Conservation (phyloP, 2,329 filamentous ascomycete species). For the Arthroderma uncinatum region DNA sequence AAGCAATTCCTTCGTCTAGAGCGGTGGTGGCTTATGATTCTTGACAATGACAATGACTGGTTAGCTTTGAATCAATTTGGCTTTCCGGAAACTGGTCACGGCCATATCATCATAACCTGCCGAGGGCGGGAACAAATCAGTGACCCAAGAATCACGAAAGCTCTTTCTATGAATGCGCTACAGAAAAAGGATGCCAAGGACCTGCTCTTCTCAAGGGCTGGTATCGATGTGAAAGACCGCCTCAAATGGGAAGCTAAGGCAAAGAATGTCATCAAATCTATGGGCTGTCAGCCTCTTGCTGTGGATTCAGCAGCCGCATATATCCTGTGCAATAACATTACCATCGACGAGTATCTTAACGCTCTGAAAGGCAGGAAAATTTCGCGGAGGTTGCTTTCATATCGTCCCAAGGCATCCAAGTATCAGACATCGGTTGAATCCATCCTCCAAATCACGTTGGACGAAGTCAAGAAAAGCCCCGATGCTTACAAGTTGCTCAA, state of each 20-base stretch:
- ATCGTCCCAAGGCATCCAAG: conserved; percentile 1
- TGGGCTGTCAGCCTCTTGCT: conserved; percentile 5
- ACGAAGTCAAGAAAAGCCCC: conserved; percentile 6
- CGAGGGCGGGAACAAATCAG: neutral
- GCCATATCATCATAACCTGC: conserved; percentile 6
- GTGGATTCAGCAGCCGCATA: conserved; percentile 8
- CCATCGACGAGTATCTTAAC: conserved; percentile 1
- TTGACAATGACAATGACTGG: conserved; percentile 7
- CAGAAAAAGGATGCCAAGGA: neutral
- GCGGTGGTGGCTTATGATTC: conserved; percentile 1
- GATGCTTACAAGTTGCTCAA: conserved; percentile 4
- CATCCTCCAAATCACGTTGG: conserved; percentile 3
- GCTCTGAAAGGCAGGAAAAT: neutral
- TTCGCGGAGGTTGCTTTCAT: neutral
- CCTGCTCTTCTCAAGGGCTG: conserved; percentile 1
- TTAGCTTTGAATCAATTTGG: neutral
- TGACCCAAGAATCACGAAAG: neutral
- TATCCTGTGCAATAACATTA: neutral
- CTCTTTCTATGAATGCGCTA: neutral
- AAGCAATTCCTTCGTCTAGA: conserved; percentile 2
- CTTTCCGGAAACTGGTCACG: conserved; percentile 3
- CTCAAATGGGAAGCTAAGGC: neutral
- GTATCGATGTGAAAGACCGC: neutral
- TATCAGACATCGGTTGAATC: conserved; percentile 8
- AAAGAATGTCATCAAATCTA: neutral